These are phyloP conservation scores for Saccharomycopsis amapae DNA, from an alignment of 805 yeast genomes.

Conservation along the genomic window DNA sequence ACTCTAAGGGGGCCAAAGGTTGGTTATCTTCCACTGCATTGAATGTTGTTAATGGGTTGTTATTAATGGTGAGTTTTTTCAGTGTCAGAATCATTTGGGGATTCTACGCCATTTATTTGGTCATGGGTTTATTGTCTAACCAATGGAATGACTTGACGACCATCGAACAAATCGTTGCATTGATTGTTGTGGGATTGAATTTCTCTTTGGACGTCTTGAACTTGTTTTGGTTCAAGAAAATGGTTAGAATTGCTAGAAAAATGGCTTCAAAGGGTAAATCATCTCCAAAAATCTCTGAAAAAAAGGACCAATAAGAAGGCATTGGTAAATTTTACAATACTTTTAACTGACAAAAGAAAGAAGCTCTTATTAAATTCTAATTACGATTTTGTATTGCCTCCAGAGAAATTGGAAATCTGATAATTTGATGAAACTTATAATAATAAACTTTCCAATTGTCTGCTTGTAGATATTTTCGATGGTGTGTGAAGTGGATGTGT, in stretches of 20 bases:
- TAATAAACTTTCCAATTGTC: too few species aligned
- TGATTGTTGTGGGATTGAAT: slow-evolving; percentile 49
- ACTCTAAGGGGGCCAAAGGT: slow-evolving; percentile 66
- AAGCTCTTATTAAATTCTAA: too few species aligned
- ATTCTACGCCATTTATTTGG: slow-evolving; percentile 53
- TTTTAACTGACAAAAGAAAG: too few species aligned
- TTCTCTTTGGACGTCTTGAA: slow-evolving; percentile 60
- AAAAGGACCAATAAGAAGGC: too few species aligned
- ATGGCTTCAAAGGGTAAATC: slow-evolving; percentile 27
- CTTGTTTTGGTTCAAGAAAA: slow-evolving; percentile 80
- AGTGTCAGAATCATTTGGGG: slow-evolving; percentile 83
- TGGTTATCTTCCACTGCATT: slow-evolving; percentile 43
- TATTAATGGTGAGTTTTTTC: slow-evolving; percentile 66
- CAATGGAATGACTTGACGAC: slow-evolving; percentile 35
- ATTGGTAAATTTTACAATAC: too few species aligned
- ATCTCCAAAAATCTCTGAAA: background rate
- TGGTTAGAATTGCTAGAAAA: slow-evolving; percentile 68
- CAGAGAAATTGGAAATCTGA: too few species aligned
- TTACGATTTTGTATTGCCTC: too few species aligned
- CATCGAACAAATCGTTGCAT: slow-evolving; percentile 41
- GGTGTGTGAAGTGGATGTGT: too few species aligned
- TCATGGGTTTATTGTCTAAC: slow-evolving; percentile 41
- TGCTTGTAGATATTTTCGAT: too few species aligned
- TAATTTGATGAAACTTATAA: too few species aligned
- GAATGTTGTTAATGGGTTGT: slow-evolving; percentile 62